Evolutionary conservation across 2,329 filamentous ascomycete species (phyloP), one percentile per base, ranked within the genome.

Genomic region (Aspergillus ochraceus): DNA sequence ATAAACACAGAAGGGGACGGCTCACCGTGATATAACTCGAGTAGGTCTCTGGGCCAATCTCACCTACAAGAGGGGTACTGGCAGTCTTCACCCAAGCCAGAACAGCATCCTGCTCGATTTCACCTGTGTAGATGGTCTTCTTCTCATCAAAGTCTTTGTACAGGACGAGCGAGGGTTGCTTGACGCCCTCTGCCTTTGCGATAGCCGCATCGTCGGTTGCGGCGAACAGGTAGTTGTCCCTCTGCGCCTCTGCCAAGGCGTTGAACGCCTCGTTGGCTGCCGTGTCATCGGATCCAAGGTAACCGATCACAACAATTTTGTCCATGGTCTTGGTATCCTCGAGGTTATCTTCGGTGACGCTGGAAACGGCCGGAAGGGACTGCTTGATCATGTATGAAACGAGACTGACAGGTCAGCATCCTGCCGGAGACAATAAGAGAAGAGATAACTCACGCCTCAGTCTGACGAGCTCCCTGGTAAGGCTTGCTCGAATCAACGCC

Each of bases 131-230:
- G 70, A 88, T 83, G 70, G 88, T 87, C 87, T 97, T 97, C 82
- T 93, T 92, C 83, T 98, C 94, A 74, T 99, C 95, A 73, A 98
- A 99, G 61, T 89, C 85, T 87, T 99, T 98, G 89, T 98, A 98
- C 60, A 99, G 87, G 66, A 97, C 91, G 66, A 99, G 82, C 59
- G 90, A 88, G 65, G 95, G 95, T 72, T 90, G 87, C 77, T 88
- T 90, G 76, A 96, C 91, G 68, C 90, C 93, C 83, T 96, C 95
- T 52, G 90, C 89, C 85, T 96, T 88, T 71, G 95, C 92, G 66
- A 98, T 82, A 58, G 84, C 86, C 64, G 88, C 88, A 74, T 98
- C 95, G 77, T 85, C 91, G 77, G 89, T 90, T 63, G 90, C 88
- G 72, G 91, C 95, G 77, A 99, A 99, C 69, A 97, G 89, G 84